A percentile compares a stretch with the other conserved stretches of the same genome.
These are phyloP conservation scores for Populus simonii DNA, from an alignment of 345 rosid genomes.

Conservation along the genomic window DNA sequence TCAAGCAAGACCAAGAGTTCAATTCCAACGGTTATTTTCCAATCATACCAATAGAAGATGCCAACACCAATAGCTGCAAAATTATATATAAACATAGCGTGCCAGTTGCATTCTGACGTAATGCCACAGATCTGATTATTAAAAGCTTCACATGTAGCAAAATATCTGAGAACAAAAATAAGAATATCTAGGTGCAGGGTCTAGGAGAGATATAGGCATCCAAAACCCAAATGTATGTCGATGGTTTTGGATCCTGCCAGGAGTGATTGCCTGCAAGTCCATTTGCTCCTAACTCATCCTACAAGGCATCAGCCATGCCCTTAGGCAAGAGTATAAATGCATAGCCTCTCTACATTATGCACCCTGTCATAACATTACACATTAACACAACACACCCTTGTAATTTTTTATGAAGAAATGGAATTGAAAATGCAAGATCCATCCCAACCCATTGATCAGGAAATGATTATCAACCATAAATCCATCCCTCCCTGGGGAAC, in stretches of 20 bases:
- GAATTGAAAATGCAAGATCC: neutral
- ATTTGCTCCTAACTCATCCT: neutral
- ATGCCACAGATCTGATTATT: too few relatives aligned
- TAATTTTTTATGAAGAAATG: neutral
- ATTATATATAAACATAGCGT: too few relatives aligned
- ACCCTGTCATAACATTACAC: neutral
- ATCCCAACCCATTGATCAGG: neutral
- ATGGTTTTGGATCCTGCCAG: neutral
- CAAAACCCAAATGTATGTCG: neutral
- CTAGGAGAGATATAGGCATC: neutral
- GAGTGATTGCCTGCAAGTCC: neutral
- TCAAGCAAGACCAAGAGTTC: neutral
- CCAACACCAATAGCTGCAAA: too few relatives aligned
- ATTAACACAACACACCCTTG: neutral
- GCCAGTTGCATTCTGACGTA: too few relatives aligned
- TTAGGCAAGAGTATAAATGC: neutral
- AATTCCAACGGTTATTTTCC: too few relatives aligned
- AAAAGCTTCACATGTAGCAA: too few relatives aligned
- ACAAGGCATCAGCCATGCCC: neutral
- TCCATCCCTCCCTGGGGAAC: neutral
- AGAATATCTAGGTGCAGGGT: neutral
- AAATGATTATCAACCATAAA: neutral
- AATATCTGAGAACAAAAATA: too few relatives aligned
- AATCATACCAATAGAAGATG: too few relatives aligned
- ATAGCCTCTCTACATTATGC: neutral